These are phyloP conservation scores for Starmera amethionina DNA, from an alignment of 805 yeast species.

Conservation along the genomic window DNA sequence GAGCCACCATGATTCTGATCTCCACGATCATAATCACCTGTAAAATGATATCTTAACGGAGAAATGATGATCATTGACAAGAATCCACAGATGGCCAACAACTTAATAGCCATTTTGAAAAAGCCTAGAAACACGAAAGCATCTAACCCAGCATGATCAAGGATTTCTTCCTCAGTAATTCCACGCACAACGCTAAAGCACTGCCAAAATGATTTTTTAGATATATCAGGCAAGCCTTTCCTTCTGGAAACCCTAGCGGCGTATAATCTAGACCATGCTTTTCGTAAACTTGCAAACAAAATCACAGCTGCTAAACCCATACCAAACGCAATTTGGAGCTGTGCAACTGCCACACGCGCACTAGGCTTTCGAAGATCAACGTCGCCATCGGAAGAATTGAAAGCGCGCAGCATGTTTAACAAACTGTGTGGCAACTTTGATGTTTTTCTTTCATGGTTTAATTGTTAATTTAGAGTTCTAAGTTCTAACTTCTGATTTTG, in stretches of 20 bases:
- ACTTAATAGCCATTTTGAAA: slow-evolving; percentile 77
- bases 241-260: slow-evolving; percentile 57
- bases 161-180: slow-evolving; percentile 64
- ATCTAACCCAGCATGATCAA: slow-evolving; percentile 88
- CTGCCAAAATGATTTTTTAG: slow-evolving; percentile 52
- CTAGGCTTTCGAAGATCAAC: slow-evolving; percentile 18
- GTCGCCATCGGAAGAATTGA: slow-evolving; percentile 1
- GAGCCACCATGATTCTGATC: slow-evolving; percentile 13
- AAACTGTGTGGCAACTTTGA: neutral
- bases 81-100: slow-evolving; percentile 52
- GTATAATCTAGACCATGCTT: slow-evolving; percentile 70
- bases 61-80: slow-evolving; percentile 70
- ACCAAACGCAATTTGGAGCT: slow-evolving; percentile 55
- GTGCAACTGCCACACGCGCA: slow-evolving; percentile 61
- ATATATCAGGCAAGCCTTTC: slow-evolving; percentile 48
- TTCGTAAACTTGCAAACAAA: slow-evolving; percentile 60
- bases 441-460: neutral
- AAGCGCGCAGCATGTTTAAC: neutral
- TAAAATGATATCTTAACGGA: slow-evolving; percentile 74
- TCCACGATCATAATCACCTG: slow-evolving; percentile 68
- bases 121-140: slow-evolving; percentile 88
- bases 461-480: too few relatives aligned
- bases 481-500: too few relatives aligned
- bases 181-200: slow-evolving; percentile 66
- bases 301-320: slow-evolving; percentile 64